phyloP scores from a whole-genome alignment of 2,329 filamentous ascomycete genomes.

The Penicillium frequentans region DNA sequence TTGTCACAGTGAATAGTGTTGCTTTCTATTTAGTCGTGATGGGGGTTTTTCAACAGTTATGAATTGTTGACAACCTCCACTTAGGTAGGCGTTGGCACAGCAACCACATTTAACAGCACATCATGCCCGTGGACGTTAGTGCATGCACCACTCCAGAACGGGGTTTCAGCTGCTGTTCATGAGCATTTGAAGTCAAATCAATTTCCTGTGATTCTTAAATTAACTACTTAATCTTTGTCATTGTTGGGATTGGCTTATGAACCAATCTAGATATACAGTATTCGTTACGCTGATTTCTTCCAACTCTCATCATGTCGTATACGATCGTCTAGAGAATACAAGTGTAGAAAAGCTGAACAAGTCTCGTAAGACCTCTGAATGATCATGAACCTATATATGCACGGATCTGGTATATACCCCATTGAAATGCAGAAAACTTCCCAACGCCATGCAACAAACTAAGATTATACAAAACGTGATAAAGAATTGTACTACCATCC shows the following conservation, averaged over 20 bases:
- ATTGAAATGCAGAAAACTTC: conserved; percentile 14
- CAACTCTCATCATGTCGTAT: not conserved
- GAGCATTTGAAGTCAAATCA: too few relatives aligned
- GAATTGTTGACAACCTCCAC: conserved; percentile 6
- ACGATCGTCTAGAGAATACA: not conserved
- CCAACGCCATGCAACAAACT: conserved; percentile 21
- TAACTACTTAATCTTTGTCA: not conserved
- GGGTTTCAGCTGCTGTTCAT: not conserved
- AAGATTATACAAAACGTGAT: not conserved
- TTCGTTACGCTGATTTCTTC: not conserved
- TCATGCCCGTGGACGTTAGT: not conserved
- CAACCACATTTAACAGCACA: conserved; percentile 4
- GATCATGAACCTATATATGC: not conserved
- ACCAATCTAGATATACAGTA: not conserved
- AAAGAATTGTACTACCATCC: conserved; percentile 75
- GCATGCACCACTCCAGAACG: not conserved
- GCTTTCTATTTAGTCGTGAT: not conserved
- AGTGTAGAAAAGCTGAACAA: not conserved
- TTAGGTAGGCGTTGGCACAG: conserved; percentile 12
- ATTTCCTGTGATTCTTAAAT: too few relatives aligned
- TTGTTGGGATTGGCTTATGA: not conserved
- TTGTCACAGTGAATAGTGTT: not conserved
- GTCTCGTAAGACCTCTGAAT: not conserved
- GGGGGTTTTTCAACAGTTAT: not conserved
- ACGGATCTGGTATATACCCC: conserved; percentile 16